Conservation (phyloP, 257 asterid species). For the Eucommia ulmoides region DNA sequence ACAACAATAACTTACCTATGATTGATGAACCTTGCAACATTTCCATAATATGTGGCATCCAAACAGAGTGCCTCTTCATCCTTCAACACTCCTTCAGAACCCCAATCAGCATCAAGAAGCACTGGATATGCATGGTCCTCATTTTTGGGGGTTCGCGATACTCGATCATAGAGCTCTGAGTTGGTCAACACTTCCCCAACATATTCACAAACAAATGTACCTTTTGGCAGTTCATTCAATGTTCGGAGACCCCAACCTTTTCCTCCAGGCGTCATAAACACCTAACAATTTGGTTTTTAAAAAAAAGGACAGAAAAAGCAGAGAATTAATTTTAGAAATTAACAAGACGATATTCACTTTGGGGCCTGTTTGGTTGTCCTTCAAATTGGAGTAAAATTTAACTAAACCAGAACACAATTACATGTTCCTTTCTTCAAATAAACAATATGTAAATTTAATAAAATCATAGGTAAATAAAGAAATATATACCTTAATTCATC, state of each 20-base stretch:
- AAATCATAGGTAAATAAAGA: too few relatives aligned
- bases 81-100: slow-evolving; percentile 27
- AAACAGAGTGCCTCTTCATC: slow-evolving; percentile 41
- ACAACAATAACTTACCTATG: slow-evolving; percentile 18
- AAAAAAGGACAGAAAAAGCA: too few relatives aligned
- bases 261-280: neutral
- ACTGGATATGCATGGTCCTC: slow-evolving; percentile 32
- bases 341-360: neutral
- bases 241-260: slow-evolving; percentile 2
- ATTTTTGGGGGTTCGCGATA: slow-evolving; percentile 11
- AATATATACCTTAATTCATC: too few relatives aligned
- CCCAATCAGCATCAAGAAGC: slow-evolving; percentile 42
- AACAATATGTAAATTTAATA: too few relatives aligned
- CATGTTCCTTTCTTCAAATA: too few relatives aligned
- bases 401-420: too few relatives aligned
- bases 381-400: too few relatives aligned
- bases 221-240: neutral
- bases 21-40: slow-evolving; percentile 37
- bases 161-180: slow-evolving; percentile 26
- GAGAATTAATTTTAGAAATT: neutral
- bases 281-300: neutral
- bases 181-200: slow-evolving; percentile 36
- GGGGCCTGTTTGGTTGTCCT: neutral
- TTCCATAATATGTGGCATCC: slow-evolving; percentile 36
- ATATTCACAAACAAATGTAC: slow-evolving; percentile 16